Evolutionary conservation across 148 eudicot genomes (phyloP).

Genomic region (Vaccinium vitisidaea): DNA sequence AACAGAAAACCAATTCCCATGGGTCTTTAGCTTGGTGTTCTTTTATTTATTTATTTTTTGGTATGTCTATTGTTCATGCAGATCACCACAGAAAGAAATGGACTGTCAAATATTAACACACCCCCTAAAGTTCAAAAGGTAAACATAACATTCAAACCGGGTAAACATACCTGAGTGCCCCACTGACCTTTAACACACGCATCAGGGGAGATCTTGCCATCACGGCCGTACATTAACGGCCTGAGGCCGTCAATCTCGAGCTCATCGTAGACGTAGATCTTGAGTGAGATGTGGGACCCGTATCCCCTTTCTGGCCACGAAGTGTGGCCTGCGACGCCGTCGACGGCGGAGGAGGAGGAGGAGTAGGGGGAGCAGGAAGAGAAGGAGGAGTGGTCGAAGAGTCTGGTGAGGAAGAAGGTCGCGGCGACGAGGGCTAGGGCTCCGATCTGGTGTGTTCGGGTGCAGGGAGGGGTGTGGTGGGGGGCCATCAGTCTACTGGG

Average conservation of each 20-base stretch:
- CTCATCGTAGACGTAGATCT: conserved; percentile 82
- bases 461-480: conserved; percentile 42
- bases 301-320: conserved; percentile 23
- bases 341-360: neutral
- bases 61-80: neutral
- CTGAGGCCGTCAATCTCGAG: conserved; percentile 70
- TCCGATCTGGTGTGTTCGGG: conserved; percentile 84
- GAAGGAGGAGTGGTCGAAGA: conserved; percentile 37
- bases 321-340: conserved; percentile 8
- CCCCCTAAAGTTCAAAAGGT: neutral
- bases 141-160: neutral
- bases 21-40: neutral
- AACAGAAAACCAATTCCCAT: neutral
- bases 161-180: conserved; percentile 81
- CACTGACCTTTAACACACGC: conserved; percentile 83
- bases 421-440: conserved; percentile 55
- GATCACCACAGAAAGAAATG: neutral
- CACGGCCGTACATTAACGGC: conserved; percentile 73
- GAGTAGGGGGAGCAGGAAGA: conserved; percentile 1
- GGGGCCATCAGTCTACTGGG: conserved; percentile 19
- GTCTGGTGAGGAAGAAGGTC: conserved; percentile 84
- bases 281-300: conserved; percentile 55
- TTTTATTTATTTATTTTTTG: too few species aligned
- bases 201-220: conserved; percentile 52
- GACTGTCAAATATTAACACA: neutral